A percentile compares a stretch with the other conserved stretches of the same genome.
Conservation (phyloP, 257 asterid species). For the Plantago major region DNA sequence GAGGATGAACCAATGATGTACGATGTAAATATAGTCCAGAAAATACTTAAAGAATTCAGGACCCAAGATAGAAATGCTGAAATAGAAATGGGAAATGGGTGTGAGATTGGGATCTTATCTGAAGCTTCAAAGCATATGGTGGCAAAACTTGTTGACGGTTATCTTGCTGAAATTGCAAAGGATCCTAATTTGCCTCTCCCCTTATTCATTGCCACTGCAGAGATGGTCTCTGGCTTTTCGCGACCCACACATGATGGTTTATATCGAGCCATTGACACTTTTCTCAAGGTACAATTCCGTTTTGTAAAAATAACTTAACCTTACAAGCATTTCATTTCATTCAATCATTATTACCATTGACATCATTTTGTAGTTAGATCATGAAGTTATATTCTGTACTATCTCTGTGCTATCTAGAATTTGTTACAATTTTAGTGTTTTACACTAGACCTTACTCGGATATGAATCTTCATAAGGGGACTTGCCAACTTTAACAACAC, state of each 20-base stretch:
- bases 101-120: conserved; percentile 50
- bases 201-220: conserved; percentile 41
- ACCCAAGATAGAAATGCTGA: conserved; percentile 31
- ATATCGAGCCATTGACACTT: conserved; percentile 63
- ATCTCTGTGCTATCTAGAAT: too few relatives aligned
- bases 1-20: conserved; percentile 39
- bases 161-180: conserved; percentile 59
- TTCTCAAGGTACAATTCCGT: conserved; percentile 43
- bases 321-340: not conserved
- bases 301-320: too few relatives aligned
- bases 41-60: conserved; percentile 42
- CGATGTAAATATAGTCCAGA: conserved; percentile 37
- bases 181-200: conserved; percentile 47
- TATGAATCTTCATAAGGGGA: too few relatives aligned
- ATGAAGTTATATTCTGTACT: too few relatives aligned
- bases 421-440: too few relatives aligned
- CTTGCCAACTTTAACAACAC: too few relatives aligned
- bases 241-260: conserved; percentile 66
- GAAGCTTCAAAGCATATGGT: conserved; percentile 81
- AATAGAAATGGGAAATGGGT: conserved; percentile 28
- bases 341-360: not conserved
- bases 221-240: conserved; percentile 42
- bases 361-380: not conserved
- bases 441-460: too few relatives aligned
- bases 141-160: conserved; percentile 57